Percentiles rank a stretch among this genome's conserved stretches.
Evolutionary conservation across 345 rosid genomes (phyloP).

Genomic region (Brassica rapa): DNA sequence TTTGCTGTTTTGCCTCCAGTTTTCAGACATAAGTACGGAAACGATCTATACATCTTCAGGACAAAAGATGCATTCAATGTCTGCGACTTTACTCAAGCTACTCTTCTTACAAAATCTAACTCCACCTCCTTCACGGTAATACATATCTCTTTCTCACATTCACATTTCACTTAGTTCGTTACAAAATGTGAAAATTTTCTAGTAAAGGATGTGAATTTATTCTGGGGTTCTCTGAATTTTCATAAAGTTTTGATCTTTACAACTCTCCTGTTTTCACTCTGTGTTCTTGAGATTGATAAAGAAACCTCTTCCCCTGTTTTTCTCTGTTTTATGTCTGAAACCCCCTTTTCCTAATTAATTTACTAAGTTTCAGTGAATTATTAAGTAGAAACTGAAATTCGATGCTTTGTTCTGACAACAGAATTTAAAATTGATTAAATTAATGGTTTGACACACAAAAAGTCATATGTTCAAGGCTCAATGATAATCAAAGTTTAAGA

Average conservation of each 20-base stretch:
- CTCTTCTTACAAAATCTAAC: conserved; percentile 71
- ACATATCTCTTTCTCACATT: conserved; percentile 17
- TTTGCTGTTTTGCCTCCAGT: conserved; percentile 42
- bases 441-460: conserved; percentile 12
- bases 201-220: background rate
- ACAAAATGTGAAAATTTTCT: background rate
- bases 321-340: conserved; percentile 7
- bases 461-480: conserved; percentile 22
- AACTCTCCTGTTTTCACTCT: conserved; percentile 4
- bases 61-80: conserved; percentile 70
- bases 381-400: conserved; percentile 12
- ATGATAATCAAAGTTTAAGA: conserved; percentile 16
- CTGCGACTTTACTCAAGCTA: conserved; percentile 79
- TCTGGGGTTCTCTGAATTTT: conserved; percentile 17
- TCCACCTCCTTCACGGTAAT: conserved; percentile 73
- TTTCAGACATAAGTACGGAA: conserved; percentile 75
- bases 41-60: conserved; percentile 81
- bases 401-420: conserved; percentile 34
- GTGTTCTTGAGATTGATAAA: conserved; percentile 40
- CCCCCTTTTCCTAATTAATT: background rate
- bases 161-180: conserved; percentile 10
- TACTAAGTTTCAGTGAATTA: no score
- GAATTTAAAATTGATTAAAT: background rate
- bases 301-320: conserved; percentile 14
- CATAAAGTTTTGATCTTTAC: conserved; percentile 29